These are phyloP conservation scores for Suillus placidus DNA, from an alignment of 768 basidiomycete species.

Conservation along the genomic window DNA sequence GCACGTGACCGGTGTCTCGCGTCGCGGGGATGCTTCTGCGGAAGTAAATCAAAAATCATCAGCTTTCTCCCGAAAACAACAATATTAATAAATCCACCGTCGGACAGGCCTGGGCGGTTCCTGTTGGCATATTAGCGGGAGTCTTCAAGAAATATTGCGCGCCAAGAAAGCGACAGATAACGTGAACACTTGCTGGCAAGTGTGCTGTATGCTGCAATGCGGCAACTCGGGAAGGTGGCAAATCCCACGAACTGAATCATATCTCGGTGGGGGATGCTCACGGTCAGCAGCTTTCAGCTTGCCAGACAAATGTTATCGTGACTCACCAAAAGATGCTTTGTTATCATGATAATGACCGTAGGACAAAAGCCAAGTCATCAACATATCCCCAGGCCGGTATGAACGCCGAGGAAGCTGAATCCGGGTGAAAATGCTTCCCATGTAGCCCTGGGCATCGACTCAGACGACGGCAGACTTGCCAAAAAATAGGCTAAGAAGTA, in stretches of 20 bases:
- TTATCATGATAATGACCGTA: not conserved
- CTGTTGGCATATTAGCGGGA: not conserved
- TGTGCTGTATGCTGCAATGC: slow-evolving; percentile 4
- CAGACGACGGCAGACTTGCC: not conserved
- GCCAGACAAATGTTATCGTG: not conserved
- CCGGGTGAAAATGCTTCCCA: not conserved
- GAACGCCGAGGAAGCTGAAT: slow-evolving; percentile 1
- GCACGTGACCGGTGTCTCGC: slow-evolving; percentile 10
- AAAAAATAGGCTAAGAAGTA: not conserved
- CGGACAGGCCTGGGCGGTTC: not conserved
- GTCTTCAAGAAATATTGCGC: not conserved
- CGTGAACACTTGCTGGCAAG: slow-evolving; percentile 5
- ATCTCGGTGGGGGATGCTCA: not conserved
- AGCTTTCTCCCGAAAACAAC: not conserved
- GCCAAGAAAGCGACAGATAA: slow-evolving; percentile 1
- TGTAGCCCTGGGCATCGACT: not conserved
- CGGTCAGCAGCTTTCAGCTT: not conserved
- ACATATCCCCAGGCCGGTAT: not conserved
- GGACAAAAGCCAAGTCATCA: not conserved
- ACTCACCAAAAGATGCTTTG: slow-evolving; percentile 2
- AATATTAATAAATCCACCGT: not conserved
- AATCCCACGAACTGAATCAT: slow-evolving; percentile 9
- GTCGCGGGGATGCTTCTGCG: slow-evolving; percentile 6
- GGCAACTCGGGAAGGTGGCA: not conserved
- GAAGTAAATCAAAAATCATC: slow-evolving; percentile 11